phyloP scores from a whole-genome alignment of 2,329 filamentous ascomycete species.

The Rasamsonia emersonii region DNA sequence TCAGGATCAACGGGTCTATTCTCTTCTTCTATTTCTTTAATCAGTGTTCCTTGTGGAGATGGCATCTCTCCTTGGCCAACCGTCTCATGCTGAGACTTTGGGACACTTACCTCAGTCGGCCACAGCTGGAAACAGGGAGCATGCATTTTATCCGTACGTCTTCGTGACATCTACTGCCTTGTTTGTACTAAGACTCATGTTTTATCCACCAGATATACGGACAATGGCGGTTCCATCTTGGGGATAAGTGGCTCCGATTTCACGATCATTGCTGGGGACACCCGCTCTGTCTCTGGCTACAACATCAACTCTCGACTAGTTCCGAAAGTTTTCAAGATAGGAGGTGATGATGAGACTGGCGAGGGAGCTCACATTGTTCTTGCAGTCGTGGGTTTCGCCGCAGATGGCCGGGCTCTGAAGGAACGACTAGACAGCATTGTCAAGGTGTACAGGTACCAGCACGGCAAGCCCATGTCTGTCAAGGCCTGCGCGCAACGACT shows the following conservation, averaged over 20 bases:
- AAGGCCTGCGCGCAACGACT: conserved; percentile 91
- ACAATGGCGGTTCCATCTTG: conserved; percentile 94
- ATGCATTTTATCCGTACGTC: conserved; percentile 85
- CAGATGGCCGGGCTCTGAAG: conserved; percentile 87
- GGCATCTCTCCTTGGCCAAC: conserved; percentile 45
- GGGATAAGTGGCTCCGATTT: conserved; percentile 92
- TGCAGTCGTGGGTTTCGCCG: conserved; percentile 90
- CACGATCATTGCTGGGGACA: conserved; percentile 94
- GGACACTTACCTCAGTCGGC: conserved; percentile 50
- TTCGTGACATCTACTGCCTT: background rate
- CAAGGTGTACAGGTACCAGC: conserved; percentile 98
- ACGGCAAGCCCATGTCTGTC: conserved; percentile 92
- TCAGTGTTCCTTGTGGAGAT: conserved; percentile 29
- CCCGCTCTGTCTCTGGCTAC: conserved; percentile 89
- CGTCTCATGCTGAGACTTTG: conserved; percentile 43
- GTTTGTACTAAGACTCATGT: background rate
- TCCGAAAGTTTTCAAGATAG: conserved; percentile 96
- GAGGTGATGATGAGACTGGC: conserved; percentile 78
- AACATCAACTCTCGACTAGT: conserved; percentile 96
- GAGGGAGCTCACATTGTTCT: conserved; percentile 79
- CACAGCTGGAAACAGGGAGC: conserved; percentile 47
- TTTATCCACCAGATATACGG: conserved; percentile 59
- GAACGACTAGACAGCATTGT: conserved; percentile 89
- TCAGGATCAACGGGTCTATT: too few relatives aligned
- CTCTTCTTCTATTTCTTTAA: conserved; percentile 5